Percentiles rank a stretch among this genome's conserved stretches.
These are phyloP conservation scores for Saccharomycopsis fibuligera DNA, from an alignment of 805 yeast species.

Conservation along the genomic window DNA sequence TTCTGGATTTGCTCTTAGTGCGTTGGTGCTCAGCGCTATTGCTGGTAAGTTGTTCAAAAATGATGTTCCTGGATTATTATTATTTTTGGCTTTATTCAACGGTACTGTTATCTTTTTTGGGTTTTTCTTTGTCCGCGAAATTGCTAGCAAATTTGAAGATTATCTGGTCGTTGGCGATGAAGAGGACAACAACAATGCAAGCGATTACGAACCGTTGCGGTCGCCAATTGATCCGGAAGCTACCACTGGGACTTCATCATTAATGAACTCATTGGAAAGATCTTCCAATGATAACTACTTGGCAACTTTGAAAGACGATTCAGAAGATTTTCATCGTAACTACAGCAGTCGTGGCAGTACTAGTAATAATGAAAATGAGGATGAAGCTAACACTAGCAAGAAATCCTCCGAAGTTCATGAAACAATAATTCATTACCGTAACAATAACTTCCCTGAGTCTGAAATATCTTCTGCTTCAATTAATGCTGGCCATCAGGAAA, in stretches of 20 bases:
- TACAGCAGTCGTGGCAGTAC: too few relatives aligned
- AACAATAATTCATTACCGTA: not conserved
- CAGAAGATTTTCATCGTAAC: constrained; percentile 3
- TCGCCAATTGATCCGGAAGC: not conserved
- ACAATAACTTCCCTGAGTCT: not conserved
- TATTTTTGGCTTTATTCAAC: constrained; percentile 49
- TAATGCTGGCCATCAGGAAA: not conserved
- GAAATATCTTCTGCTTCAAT: not conserved
- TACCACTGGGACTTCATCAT: not conserved
- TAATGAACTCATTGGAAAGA: not conserved
- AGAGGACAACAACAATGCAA: not conserved
- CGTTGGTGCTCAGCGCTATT: constrained; percentile 53
- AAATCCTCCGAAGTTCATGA: not conserved
- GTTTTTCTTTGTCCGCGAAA: constrained; percentile 38
- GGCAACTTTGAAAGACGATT: not conserved
- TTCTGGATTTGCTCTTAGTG: constrained; percentile 64
- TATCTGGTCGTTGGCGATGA: not conserved
- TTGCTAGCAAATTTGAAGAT: not conserved
- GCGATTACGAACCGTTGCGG: not conserved
- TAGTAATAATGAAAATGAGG: not conserved
- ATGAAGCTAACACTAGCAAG: too few relatives aligned
- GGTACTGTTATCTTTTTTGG: constrained; percentile 41
- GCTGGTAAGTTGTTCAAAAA: constrained; percentile 48
- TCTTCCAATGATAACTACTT: not conserved
- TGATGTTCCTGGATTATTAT: constrained; percentile 48